A percentile compares a stretch with the other conserved stretches of the same genome.
phyloP scores from a whole-genome alignment of 306 rosid genomes.

The Clitoria ternatea region DNA sequence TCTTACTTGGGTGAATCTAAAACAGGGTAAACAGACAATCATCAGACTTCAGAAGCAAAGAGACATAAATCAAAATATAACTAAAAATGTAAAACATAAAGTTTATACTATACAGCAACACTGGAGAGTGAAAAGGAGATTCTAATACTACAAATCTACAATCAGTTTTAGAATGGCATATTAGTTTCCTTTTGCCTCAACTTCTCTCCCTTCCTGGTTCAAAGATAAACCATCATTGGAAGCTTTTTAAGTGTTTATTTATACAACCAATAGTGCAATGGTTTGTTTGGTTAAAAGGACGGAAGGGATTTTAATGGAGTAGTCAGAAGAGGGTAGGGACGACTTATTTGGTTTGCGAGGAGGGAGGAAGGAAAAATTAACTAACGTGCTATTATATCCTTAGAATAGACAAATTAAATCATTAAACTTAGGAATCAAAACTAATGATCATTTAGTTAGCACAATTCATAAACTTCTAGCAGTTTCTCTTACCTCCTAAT shows the following conservation, averaged over 20 bases:
- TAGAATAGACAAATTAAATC: no score
- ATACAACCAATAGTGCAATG: no score
- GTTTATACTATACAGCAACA: not conserved
- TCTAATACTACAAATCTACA: not conserved
- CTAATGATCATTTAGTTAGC: no score
- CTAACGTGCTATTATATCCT: no score
- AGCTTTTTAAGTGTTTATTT: not conserved
- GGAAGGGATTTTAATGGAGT: no score
- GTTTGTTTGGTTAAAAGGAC: no score
- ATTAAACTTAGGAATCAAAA: no score
- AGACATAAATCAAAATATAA: not conserved
- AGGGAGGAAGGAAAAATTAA: no score
- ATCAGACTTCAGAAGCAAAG: constrained; percentile 20
- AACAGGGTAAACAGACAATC: constrained; percentile 17
- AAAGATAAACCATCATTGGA: not conserved
- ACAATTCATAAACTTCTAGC: no score
- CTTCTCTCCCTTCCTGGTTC: not conserved
- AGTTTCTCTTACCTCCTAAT: no score
- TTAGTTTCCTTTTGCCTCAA: not conserved
- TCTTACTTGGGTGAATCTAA: constrained; percentile 47
- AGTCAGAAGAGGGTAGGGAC: no score
- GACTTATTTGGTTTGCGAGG: no score
- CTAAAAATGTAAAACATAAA: not conserved
- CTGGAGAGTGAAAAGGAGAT: not conserved
- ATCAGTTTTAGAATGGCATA: not conserved